Conservation (phyloP, 148 eudicot genomes). For the Heliamphora exappendiculata region DNA sequence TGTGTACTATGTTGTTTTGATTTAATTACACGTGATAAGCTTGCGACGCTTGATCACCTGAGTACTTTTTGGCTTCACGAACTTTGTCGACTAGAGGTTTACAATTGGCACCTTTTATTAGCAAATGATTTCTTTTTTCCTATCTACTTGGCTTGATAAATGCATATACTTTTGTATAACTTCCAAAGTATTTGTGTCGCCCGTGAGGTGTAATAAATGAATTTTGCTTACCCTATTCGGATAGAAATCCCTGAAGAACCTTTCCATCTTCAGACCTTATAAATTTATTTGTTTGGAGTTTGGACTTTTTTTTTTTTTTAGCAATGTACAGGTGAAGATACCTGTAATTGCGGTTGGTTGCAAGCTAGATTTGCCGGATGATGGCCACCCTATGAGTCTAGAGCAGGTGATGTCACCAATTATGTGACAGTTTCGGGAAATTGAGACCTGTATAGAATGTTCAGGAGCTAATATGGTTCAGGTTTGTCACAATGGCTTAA, state of each 20-base stretch:
- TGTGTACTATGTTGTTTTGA: too few species aligned
- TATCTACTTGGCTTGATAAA: not conserved
- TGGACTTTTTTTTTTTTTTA: too few species aligned
- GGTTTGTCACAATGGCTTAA: conserved; percentile 22
- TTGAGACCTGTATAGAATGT: conserved; percentile 65
- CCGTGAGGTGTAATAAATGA: too few species aligned
- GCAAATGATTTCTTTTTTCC: not conserved
- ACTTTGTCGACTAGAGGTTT: conserved; percentile 52
- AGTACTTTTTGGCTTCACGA: conserved; percentile 57
- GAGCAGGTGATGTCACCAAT: conserved; percentile 53
- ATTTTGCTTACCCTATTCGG: too few species aligned
- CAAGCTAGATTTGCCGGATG: conserved; percentile 50
- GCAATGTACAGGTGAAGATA: conserved; percentile 33
- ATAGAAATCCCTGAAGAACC: not conserved
- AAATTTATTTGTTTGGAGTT: too few species aligned
- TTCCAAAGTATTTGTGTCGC: too few species aligned
- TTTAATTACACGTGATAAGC: conserved; percentile 54
- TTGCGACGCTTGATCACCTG: conserved; percentile 34
- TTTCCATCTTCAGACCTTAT: not conserved
- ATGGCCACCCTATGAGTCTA: conserved; percentile 24
- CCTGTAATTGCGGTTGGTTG: conserved; percentile 61
- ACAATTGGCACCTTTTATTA: not conserved
- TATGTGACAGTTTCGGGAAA: conserved; percentile 57
- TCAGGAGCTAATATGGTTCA: conserved; percentile 56
- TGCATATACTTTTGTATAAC: not conserved